phyloP scores from a whole-genome alignment of 192 early-diverging fungal species.

The Coemansia asiatica region DNA sequence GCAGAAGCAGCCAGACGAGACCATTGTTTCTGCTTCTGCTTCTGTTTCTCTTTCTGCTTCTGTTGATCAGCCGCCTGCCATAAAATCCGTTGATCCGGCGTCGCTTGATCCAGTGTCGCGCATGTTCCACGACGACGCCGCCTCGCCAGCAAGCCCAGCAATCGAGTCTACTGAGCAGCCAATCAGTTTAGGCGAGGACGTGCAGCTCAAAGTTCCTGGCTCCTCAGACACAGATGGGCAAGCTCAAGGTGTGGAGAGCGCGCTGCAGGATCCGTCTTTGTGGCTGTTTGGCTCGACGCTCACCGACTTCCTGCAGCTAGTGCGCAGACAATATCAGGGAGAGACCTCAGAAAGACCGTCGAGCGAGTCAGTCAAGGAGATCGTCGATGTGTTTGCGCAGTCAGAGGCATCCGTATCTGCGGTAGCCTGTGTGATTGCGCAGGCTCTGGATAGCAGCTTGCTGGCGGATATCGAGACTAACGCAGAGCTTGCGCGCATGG shows the following conservation, averaged over 20 bases:
- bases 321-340: background rate
- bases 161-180: background rate
- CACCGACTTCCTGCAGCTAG: slow-evolving; percentile 25
- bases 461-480: slow-evolving; percentile 55
- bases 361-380: slow-evolving; percentile 24
- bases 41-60: no score
- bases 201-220: background rate
- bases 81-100: background rate
- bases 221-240: background rate
- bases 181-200: background rate
- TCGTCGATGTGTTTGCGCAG: slow-evolving; percentile 49
- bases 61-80: background rate
- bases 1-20: background rate
- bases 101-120: slow-evolving; percentile 29
- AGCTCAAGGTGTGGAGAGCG: slow-evolving; percentile 4
- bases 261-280: slow-evolving; percentile 49
- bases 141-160: slow-evolving; percentile 5
- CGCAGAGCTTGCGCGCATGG: slow-evolving; percentile 25
- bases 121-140: slow-evolving; percentile 41
- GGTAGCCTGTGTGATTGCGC: slow-evolving; percentile 46
- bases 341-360: slow-evolving; percentile 16
- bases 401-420: slow-evolving; percentile 49
- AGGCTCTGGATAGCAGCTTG: slow-evolving; percentile 27
- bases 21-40: no score
- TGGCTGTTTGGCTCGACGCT: slow-evolving; percentile 59